A percentile compares a stretch with the other conserved stretches of the same genome.
Evolutionary conservation across 2,329 filamentous ascomycete species (phyloP).

Genomic region (Emmonsiellopsis sp.): DNA sequence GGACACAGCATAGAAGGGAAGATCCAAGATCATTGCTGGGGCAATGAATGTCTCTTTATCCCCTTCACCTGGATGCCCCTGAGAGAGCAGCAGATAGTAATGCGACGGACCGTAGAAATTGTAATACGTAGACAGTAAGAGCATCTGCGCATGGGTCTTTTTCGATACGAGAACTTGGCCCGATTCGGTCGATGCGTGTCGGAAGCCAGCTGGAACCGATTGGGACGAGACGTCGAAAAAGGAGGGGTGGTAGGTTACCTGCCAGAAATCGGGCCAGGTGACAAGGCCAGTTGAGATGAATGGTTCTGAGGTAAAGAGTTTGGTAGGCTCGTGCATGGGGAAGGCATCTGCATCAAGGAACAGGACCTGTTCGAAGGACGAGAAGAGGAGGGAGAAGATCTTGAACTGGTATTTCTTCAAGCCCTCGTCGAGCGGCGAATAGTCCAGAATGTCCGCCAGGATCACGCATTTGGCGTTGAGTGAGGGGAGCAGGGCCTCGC

Average conservation of each 20-base stretch:
- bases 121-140: constrained; percentile 47
- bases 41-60: constrained; percentile 14
- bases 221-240: constrained; percentile 38
- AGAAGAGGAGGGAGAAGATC: constrained; percentile 48
- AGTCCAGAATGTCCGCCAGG: constrained; percentile 26
- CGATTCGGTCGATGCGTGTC: constrained; percentile 40
- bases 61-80: constrained; percentile 18
- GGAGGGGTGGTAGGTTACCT: constrained; percentile 34
- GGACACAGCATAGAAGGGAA: constrained; percentile 14
- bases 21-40: constrained; percentile 7
- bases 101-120: constrained; percentile 46
- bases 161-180: constrained; percentile 44
- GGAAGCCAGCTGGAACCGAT: constrained; percentile 22
- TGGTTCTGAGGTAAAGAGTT: constrained; percentile 43
- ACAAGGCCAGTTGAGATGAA: constrained; percentile 46
- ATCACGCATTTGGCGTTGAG: constrained; percentile 24
- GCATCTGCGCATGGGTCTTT: constrained; percentile 35
- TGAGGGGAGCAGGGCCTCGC: constrained; percentile 21
- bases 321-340: constrained; percentile 37
- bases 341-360: constrained; percentile 53
- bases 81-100: constrained; percentile 40
- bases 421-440: constrained; percentile 39
- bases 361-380: constrained; percentile 50
- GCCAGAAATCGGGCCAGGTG: constrained; percentile 50
- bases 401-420: constrained; percentile 53